These are phyloP conservation scores for Rhizopogon sp. DNA, from an alignment of 768 basidiomycete genomes.

Conservation along the genomic window DNA sequence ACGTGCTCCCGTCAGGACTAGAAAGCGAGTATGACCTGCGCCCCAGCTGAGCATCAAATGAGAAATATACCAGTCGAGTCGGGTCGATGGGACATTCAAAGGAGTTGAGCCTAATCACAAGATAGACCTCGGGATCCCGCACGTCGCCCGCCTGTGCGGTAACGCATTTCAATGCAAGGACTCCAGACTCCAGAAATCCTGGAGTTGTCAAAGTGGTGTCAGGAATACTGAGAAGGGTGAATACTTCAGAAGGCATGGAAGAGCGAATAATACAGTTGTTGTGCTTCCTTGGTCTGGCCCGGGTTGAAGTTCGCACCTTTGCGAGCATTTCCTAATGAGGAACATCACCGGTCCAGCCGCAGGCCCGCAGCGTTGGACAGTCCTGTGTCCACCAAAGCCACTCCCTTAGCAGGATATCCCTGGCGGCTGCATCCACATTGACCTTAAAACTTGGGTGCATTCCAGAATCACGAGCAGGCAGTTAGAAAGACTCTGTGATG, in stretches of 20 bases:
- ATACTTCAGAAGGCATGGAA: conserved; percentile 35
- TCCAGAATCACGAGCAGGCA: no score
- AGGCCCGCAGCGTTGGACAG: no score
- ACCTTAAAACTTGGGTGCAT: no score
- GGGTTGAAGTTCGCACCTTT: no score
- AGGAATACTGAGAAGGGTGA: conserved; percentile 49
- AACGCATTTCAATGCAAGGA: conserved; percentile 57
- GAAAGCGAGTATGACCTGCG: conserved; percentile 27
- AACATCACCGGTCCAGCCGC: background rate
- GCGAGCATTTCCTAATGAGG: background rate
- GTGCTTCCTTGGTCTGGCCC: no score
- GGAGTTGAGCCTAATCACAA: conserved; percentile 53
- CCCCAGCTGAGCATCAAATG: background rate
- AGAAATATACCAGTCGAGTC: conserved; percentile 37
- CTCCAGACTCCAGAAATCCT: conserved; percentile 34
- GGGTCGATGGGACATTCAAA: conserved; percentile 63
- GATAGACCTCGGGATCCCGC: conserved; percentile 47
- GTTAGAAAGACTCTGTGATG: no score
- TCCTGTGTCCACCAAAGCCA: no score
- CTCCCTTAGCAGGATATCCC: no score
- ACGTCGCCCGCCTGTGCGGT: conserved; percentile 26
- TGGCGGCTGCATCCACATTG: no score
- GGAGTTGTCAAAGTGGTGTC: conserved; percentile 37
- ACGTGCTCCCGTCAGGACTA: conserved; percentile 19
- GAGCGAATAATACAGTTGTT: background rate